Evolutionary conservation across 441 rosid species (phyloP).

Genomic region (Capsella rubella): DNA sequence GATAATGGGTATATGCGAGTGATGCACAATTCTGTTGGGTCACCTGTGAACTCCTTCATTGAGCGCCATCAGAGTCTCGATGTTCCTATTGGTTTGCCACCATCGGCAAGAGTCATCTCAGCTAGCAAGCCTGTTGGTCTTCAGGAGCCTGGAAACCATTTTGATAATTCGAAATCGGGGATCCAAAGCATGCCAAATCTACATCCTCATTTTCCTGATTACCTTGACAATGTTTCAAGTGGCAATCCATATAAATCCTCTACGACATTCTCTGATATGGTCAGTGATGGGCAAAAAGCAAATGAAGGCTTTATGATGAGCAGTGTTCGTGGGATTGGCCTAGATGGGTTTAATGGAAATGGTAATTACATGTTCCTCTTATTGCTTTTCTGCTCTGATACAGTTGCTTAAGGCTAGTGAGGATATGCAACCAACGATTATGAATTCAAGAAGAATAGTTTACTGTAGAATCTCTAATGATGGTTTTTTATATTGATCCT

Average conservation of each 20-base stretch:
- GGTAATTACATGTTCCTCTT: constrained; percentile 59
- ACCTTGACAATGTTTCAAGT: constrained; percentile 53
- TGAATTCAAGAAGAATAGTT: constrained; percentile 17
- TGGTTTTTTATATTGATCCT: constrained; percentile 10
- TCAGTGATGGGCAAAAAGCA: constrained; percentile 57
- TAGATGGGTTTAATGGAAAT: constrained; percentile 69
- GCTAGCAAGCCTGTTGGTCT: constrained; percentile 54
- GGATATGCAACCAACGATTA: constrained; percentile 2
- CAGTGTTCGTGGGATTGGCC: constrained; percentile 56
- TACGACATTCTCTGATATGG: constrained; percentile 55
- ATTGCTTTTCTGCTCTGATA: constrained; percentile 37
- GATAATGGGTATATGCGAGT: constrained; percentile 52
- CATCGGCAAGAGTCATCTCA: constrained; percentile 54
- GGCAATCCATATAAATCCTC: constrained; percentile 56
- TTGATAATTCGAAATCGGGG: constrained; percentile 54
- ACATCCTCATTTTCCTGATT: constrained; percentile 66
- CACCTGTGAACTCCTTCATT: constrained; percentile 50
- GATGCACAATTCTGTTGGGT: constrained; percentile 47
- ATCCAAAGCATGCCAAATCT: constrained; percentile 57
- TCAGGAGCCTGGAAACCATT: constrained; percentile 46
- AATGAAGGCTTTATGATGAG: constrained; percentile 66
- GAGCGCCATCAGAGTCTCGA: constrained; percentile 53
- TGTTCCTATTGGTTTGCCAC: constrained; percentile 51
- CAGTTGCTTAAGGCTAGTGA: neutral
- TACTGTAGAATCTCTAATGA: neutral